Evolutionary conservation across 176 grass and related monocot species (phyloP).

Genomic region (Oryza rufipogon): DNA sequence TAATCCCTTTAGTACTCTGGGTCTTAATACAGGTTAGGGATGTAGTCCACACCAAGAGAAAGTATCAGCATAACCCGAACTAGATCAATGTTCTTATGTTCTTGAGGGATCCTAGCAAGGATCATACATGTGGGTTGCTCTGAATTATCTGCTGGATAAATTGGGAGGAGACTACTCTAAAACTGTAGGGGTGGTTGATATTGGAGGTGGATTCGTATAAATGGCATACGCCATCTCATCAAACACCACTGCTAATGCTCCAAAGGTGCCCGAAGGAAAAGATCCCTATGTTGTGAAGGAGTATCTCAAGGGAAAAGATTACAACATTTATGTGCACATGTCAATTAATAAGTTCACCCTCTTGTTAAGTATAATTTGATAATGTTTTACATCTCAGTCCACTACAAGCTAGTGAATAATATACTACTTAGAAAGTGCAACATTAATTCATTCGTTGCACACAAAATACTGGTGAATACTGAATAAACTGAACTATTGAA

Average conservation of each 20-base stretch:
- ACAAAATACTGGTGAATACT: no score
- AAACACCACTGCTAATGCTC: constrained; percentile 45
- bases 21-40: constrained; percentile 34
- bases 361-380: no score
- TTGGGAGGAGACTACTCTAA: constrained; percentile 53
- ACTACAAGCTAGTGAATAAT: no score
- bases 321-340: constrained; percentile 62
- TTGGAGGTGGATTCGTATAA: constrained; percentile 59
- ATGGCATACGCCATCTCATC: constrained; percentile 59
- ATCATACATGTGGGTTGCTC: constrained; percentile 65
- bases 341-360: neutral
- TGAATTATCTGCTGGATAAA: constrained; percentile 60
- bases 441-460: no score
- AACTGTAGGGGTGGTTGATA: constrained; percentile 54
- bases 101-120: constrained; percentile 57
- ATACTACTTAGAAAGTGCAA: no score
- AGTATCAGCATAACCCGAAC: constrained; percentile 40
- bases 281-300: constrained; percentile 49
- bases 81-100: constrained; percentile 53
- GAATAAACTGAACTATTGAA: no score
- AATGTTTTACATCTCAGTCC: neutral
- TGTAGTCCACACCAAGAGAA: constrained; percentile 47
- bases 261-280: neutral
- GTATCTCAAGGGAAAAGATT: constrained; percentile 46
- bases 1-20: no score